A percentile compares a stretch with the other conserved stretches of the same genome.
Conservation (phyloP, 352 stramenopile species). For the Discostella stelligera region DNA sequence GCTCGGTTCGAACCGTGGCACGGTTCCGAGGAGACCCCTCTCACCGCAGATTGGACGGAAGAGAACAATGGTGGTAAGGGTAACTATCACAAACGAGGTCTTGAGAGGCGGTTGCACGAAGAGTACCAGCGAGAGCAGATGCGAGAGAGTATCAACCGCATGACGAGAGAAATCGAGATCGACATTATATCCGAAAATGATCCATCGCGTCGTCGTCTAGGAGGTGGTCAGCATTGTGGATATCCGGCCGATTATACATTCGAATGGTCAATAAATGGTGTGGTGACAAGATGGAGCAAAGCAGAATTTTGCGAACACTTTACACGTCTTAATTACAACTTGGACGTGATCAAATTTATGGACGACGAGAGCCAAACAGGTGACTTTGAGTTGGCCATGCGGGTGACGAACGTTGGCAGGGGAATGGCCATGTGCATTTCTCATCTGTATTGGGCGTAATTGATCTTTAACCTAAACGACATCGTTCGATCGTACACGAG, state of each 20-base stretch:
- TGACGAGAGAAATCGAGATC: slow-evolving; percentile 37
- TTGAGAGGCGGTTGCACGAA: slow-evolving; percentile 28
- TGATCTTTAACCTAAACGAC: too few species aligned
- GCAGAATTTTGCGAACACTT: slow-evolving; percentile 46
- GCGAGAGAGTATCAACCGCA: slow-evolving; percentile 25
- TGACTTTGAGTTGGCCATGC: slow-evolving; percentile 50
- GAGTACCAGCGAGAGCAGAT: slow-evolving; percentile 13
- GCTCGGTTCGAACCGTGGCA: slow-evolving; percentile 42
- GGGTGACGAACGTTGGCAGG: slow-evolving; percentile 24
- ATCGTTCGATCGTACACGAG: too few species aligned
- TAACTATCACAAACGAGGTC: slow-evolving; percentile 37
- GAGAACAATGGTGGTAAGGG: slow-evolving; percentile 43
- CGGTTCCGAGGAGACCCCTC: slow-evolving; percentile 9
- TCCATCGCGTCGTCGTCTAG: slow-evolving; percentile 15
- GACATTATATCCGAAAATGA: slow-evolving; percentile 26
- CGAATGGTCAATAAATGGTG: slow-evolving; percentile 50
- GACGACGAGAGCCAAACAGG: slow-evolving; percentile 43
- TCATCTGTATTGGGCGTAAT: slow-evolving; percentile 52
- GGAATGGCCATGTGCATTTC: slow-evolving; percentile 36
- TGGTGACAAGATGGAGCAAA: slow-evolving; percentile 36
- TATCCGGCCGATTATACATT: slow-evolving; percentile 32
- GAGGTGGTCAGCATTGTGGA: slow-evolving; percentile 32
- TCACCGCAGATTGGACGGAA: slow-evolving; percentile 31
- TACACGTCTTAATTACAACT: slow-evolving; percentile 46
- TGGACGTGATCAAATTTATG: slow-evolving; percentile 53